Conservation (phyloP, 306 rosid genomes). For the Dryas octopetala region DNA sequence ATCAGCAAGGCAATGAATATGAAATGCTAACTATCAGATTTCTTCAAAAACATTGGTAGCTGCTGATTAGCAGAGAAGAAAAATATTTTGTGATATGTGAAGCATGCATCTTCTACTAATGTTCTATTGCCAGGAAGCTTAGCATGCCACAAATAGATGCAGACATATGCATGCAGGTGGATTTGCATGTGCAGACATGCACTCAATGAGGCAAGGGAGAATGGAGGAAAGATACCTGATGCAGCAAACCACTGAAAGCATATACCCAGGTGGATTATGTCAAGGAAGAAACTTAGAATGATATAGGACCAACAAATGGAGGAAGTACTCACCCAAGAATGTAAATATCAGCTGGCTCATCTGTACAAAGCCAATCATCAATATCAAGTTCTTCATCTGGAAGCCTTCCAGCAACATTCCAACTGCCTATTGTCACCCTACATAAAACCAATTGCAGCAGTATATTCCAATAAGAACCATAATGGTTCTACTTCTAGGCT, state of each 20-base stretch:
- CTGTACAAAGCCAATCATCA: conserved; percentile 76
- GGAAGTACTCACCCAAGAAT: conserved; percentile 72
- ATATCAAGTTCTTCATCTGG: conserved; percentile 75
- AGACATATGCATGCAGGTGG: not conserved
- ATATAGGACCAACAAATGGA: not conserved
- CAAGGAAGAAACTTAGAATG: not conserved
- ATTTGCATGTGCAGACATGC: not conserved
- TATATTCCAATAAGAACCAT: conserved; percentile 23
- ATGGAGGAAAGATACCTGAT: not conserved
- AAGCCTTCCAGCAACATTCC: conserved; percentile 92
- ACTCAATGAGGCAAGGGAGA: not conserved
- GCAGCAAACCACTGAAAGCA: not conserved
- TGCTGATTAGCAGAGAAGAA: too few relatives aligned
- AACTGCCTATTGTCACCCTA: conserved; percentile 81
- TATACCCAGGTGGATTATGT: not conserved
- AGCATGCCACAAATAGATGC: not conserved
- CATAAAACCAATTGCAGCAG: conserved; percentile 34
- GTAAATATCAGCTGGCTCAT: conserved; percentile 79
- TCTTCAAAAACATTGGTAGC: not conserved
- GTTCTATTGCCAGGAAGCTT: not conserved
- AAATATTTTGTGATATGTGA: not conserved
- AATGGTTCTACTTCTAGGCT: conserved; percentile 19
- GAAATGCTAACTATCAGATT: not conserved
- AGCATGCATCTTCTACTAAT: not conserved
- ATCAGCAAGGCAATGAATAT: not conserved